Percentiles rank a stretch among this genome's conserved stretches.
phyloP scores from a whole-genome alignment of 2,329 filamentous ascomycete genomes.

The Colletotrichum camelliae region DNA sequence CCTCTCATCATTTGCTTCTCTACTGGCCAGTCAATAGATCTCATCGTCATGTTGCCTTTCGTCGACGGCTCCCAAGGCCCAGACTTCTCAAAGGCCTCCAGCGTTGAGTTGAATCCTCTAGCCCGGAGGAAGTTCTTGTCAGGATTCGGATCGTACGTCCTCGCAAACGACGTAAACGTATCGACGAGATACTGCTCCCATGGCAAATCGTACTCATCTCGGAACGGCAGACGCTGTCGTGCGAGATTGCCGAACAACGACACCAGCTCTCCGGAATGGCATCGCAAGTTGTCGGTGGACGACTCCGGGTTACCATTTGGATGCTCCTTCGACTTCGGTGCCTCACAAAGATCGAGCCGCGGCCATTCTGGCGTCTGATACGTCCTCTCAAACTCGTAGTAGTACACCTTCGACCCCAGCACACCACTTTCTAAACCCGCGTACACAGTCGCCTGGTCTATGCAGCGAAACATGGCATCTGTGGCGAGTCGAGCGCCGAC shows the following conservation, averaged over 20 bases:
- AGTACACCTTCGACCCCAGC: slow-evolving; percentile 53
- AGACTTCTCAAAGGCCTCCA: slow-evolving; percentile 39
- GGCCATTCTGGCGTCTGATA: slow-evolving; percentile 61
- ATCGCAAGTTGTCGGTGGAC: slow-evolving; percentile 45
- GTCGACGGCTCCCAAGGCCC: slow-evolving; percentile 42
- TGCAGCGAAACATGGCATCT: slow-evolving; percentile 64
- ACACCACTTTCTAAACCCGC: slow-evolving; percentile 48
- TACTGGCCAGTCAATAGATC: slow-evolving; percentile 45
- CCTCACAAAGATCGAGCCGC: slow-evolving; percentile 53
- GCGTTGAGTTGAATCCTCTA: slow-evolving; percentile 25
- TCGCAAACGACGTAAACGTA: slow-evolving; percentile 51
- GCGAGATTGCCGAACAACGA: slow-evolving; percentile 49
- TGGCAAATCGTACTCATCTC: slow-evolving; percentile 37
- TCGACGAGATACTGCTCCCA: slow-evolving; percentile 32
- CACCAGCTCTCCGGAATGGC: slow-evolving; percentile 50
- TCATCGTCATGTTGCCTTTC: slow-evolving; percentile 41
- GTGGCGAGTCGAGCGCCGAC: slow-evolving; percentile 59
- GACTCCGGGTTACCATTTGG: slow-evolving; percentile 46
- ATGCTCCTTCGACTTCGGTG: slow-evolving; percentile 30
- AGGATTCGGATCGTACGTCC: slow-evolving; percentile 48
- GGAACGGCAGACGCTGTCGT: slow-evolving; percentile 33
- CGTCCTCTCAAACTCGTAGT: slow-evolving; percentile 65
- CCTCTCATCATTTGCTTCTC: slow-evolving; percentile 28
- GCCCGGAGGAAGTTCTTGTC: slow-evolving; percentile 38
- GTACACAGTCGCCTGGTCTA: slow-evolving; percentile 63